Evolutionary conservation across 208 protist genomes (phyloP).

Genomic region (Porcisia deanei): DNA sequence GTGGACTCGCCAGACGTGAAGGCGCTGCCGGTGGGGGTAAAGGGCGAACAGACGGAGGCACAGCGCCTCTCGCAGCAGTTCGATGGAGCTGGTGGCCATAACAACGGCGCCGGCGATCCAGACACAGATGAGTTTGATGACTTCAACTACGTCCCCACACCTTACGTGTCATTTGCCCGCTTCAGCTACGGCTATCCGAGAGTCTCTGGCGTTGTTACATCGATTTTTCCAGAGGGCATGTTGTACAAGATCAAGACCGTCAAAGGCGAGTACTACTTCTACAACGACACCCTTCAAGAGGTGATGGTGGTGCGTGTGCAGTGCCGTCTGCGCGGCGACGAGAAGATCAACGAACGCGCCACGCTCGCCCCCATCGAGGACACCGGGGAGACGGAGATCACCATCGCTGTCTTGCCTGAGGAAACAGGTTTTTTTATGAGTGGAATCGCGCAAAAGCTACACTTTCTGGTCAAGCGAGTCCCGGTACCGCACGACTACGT

Average conservation of each 20-base stretch:
- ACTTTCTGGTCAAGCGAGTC: slow-evolving; percentile 45
- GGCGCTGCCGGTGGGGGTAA: background rate
- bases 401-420: slow-evolving; percentile 52
- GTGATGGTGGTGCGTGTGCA: slow-evolving; percentile 61
- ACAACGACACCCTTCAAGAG: slow-evolving; percentile 71
- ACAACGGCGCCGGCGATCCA: slow-evolving; percentile 11
- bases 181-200: slow-evolving; percentile 42
- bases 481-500: slow-evolving; percentile 42
- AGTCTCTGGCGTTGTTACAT: slow-evolving; percentile 29
- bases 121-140: slow-evolving; percentile 64
- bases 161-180: slow-evolving; percentile 30
- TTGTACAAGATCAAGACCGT: slow-evolving; percentile 50
- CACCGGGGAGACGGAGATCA: slow-evolving; percentile 34
- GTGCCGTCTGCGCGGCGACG: slow-evolving; percentile 34
- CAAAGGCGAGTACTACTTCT: slow-evolving; percentile 55
- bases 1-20: background rate
- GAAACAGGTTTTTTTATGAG: slow-evolving; percentile 58
- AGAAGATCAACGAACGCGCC: slow-evolving; percentile 41
- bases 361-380: slow-evolving; percentile 22
- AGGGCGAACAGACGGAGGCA: slow-evolving; percentile 1
- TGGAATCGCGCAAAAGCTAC: slow-evolving; percentile 29
- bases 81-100: background rate
- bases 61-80: slow-evolving; percentile 6
- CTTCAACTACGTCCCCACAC: slow-evolving; percentile 32
- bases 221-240: slow-evolving; percentile 47